Percentiles rank a stretch among this genome's conserved stretches.
phyloP scores from a whole-genome alignment of 2,329 filamentous ascomycete species.

The Penicillium psychrosexuale region DNA sequence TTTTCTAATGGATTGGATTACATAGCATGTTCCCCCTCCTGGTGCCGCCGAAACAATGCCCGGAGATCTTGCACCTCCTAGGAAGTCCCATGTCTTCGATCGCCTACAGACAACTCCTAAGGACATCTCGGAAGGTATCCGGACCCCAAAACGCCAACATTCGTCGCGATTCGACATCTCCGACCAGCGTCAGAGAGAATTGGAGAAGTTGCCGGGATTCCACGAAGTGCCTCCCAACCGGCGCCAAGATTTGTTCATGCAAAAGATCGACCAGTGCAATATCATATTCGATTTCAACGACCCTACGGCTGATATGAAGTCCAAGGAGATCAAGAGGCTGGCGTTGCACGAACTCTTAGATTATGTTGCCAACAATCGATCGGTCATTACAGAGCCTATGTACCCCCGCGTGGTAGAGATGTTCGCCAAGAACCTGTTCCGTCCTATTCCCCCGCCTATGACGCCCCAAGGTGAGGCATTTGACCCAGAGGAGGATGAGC shows the following conservation, averaged over 20 bases:
- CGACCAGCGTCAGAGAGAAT: slow-evolving; percentile 78
- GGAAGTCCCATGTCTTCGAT: slow-evolving; percentile 88
- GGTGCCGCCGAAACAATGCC: slow-evolving; percentile 97
- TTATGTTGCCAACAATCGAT: slow-evolving; percentile 97
- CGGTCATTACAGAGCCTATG: slow-evolving; percentile 98
- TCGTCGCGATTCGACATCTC: slow-evolving; percentile 98
- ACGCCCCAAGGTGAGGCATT: slow-evolving; percentile 98
- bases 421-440: slow-evolving; percentile 98
- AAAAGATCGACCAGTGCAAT: slow-evolving; percentile 99
- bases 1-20: slow-evolving; percentile 9
- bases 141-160: slow-evolving; percentile 94
- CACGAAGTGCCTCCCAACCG: slow-evolving; percentile 95
- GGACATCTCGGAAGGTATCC: slow-evolving; percentile 90
- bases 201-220: slow-evolving; percentile 96
- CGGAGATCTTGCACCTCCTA: slow-evolving; percentile 89
- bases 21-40: slow-evolving; percentile 82
- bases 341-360: slow-evolving; percentile 94
- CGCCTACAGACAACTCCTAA: slow-evolving; percentile 90
- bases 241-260: slow-evolving; percentile 96
- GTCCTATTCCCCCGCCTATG: slow-evolving; percentile 93
- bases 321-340: slow-evolving; percentile 97
- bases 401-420: slow-evolving; percentile 98
- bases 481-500: slow-evolving; percentile 97
- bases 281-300: slow-evolving; percentile 99
- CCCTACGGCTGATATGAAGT: slow-evolving; percentile 97